Evolutionary conservation across 2,329 filamentous ascomycete species (phyloP).

Genomic region (Spiromastix sp.): DNA sequence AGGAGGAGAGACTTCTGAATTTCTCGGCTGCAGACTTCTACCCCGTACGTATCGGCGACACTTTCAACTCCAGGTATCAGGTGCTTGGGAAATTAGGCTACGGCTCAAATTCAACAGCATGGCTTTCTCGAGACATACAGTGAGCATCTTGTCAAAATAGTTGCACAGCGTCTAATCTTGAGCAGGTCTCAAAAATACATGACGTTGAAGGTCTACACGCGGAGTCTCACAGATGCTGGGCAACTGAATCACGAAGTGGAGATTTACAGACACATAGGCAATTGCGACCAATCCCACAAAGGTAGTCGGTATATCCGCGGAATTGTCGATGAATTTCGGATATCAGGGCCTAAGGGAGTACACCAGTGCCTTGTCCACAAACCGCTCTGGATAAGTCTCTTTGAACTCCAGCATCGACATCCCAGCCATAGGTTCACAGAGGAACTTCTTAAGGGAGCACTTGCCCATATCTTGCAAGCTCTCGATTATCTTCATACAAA

Average conservation of each 20-base stretch:
- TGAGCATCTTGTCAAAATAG: conserved; percentile 3
- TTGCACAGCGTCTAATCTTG: neutral
- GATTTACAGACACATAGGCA: conserved; percentile 14
- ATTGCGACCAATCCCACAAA: conserved; percentile 11
- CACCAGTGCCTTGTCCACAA: conserved; percentile 17
- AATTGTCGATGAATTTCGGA: conserved; percentile 14
- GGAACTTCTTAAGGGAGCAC: conserved; percentile 13
- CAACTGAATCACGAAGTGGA: conserved; percentile 11
- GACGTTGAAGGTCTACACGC: neutral
- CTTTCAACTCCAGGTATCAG: conserved; percentile 10
- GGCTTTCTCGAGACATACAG: conserved; percentile 2
- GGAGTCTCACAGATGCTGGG: conserved; percentile 9
- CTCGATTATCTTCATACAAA: conserved; percentile 21
- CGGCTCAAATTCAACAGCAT: conserved; percentile 5
- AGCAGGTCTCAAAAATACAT: neutral
- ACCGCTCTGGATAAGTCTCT: conserved; percentile 16
- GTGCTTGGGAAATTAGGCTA: conserved; percentile 10
- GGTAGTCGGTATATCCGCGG: conserved; percentile 13
- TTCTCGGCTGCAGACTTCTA: conserved; percentile 11
- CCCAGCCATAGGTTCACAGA: conserved; percentile 10
- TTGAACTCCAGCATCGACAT: conserved; percentile 10
- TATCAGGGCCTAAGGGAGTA: conserved; percentile 7
- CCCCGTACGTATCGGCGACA: conserved; percentile 9
- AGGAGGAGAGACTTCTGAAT: conserved; percentile 4
- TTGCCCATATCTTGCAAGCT: conserved; percentile 16